These are phyloP conservation scores for Coemansia sp. DNA, from an alignment of 192 early-diverging fungal genomes.

Conservation along the genomic window DNA sequence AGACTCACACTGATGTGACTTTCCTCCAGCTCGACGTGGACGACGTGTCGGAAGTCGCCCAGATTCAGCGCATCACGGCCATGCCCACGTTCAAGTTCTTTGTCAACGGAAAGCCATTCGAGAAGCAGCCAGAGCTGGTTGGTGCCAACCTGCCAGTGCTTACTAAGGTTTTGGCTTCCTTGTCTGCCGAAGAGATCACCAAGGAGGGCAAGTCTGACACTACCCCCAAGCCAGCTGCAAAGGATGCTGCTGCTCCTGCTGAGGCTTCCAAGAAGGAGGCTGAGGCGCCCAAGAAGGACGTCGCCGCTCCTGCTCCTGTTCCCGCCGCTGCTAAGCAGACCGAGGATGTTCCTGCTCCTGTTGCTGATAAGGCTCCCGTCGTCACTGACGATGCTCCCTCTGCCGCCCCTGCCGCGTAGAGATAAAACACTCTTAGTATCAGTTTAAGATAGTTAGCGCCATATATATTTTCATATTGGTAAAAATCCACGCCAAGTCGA, in stretches of 20 bases:
- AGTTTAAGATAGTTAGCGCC: neutral
- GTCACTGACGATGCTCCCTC: conserved; percentile 7
- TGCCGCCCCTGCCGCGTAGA: conserved; percentile 10
- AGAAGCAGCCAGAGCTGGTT: conserved; percentile 29
- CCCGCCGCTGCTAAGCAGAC: conserved; percentile 1
- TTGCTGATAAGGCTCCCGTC: neutral
- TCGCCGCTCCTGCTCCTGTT: neutral
- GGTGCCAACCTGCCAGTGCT: conserved; percentile 29
- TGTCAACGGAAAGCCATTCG: conserved; percentile 60
- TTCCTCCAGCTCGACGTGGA: conserved; percentile 92
- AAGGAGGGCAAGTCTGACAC: neutral
- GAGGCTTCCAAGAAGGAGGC: neutral
- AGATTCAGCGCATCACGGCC: conserved; percentile 56
- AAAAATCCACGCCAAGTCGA: neutral
- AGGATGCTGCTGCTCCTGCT: conserved; percentile 12
- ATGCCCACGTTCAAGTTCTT: conserved; percentile 85
- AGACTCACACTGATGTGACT: conserved; percentile 55
- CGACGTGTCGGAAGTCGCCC: conserved; percentile 55
- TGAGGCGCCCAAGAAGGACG: neutral
- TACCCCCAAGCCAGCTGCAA: neutral
- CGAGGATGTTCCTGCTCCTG: conserved; percentile 1
- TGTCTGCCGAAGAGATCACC: neutral
- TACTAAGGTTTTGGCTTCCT: neutral
- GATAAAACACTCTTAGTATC: neutral
- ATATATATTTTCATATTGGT: neutral